phyloP scores from a whole-genome alignment of 2,329 filamentous ascomycete species.

The Diplodia sapinea region DNA sequence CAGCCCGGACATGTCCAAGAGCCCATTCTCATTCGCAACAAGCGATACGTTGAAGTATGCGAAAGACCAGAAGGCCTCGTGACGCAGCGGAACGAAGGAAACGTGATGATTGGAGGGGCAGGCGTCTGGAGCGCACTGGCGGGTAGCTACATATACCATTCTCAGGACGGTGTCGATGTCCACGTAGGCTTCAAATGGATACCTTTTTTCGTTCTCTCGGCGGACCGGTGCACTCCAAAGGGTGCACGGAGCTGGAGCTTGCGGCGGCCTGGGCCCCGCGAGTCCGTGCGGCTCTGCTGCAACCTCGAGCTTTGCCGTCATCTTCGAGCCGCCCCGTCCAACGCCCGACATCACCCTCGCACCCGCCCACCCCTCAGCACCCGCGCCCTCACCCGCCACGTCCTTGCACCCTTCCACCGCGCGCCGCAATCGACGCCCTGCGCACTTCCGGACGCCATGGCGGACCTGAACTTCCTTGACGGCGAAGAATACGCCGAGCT shows the following conservation, averaged over 20 bases:
- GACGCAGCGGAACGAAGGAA: conserved; percentile 24
- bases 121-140: conserved; percentile 21
- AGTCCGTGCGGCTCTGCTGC: conserved; percentile 9
- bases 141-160: conserved; percentile 30
- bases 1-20: conserved; percentile 83
- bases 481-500: conserved; percentile 85
- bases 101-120: neutral
- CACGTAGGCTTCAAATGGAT: conserved; percentile 27
- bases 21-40: conserved; percentile 71
- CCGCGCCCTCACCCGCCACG: neutral
- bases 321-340: neutral
- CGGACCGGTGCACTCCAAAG: neutral
- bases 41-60: conserved; percentile 44
- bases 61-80: conserved; percentile 41
- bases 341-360: conserved; percentile 1
- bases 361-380: neutral
- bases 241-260: neutral
- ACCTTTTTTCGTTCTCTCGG: conserved; percentile 3
- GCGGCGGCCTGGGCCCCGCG: conserved; percentile 9
- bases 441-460: conserved; percentile 24
- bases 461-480: conserved; percentile 61
- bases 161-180: conserved; percentile 16
- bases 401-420: neutral
- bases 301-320: conserved; percentile 2
- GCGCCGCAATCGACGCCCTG: conserved; percentile 4